Evolutionary conservation across 2,329 filamentous ascomycete genomes (phyloP), one percentile per base, ranked within the genome.

Genomic region (Penicillium sp.): DNA sequence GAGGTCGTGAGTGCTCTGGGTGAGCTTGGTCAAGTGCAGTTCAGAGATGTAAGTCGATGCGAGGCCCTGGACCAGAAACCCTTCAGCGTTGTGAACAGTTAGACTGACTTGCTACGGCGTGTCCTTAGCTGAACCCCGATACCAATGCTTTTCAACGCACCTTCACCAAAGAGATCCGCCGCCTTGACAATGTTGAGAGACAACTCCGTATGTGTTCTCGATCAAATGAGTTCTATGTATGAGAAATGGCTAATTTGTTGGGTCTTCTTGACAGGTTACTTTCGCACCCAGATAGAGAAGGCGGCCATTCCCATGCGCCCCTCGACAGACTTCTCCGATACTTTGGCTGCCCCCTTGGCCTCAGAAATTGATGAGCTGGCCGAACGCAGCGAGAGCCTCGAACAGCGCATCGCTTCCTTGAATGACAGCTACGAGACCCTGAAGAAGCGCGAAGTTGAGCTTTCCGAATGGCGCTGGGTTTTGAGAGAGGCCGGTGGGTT

Each of bases 381-480:
- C 57, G 93, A 98, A 73, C 90, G 93, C 69, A 91, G 91, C 74
- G 91, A 98, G 78, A 90, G 87, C 76, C 84, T 99, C 55, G 95
- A 99, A 78, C 90, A 96, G 79, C 87, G 95, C 61, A 86, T 99
- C 64, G 88, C 87, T 57, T 93, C 93, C 65, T 80, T 99, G 61
- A 98, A 98, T 74, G 95, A 98, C 73, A 98, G 93, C 80, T 98
- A 99, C 77, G 95, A 99, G 80, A 97, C 92, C 16, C 79, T 99
- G 75, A 98, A 98, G 85, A 97, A 95, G 81, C 88, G 93, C 56
- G 95, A 98, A 80, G 91, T 96, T 58, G 95, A 99, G 75, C 82
- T 99, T 68, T 96, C 90, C 11, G 95, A 99, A 79, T 98, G 95
- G 95, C 90, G 96, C 70, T 98, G 93, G 91, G 96, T 99, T 51